Conservation (phyloP, 2,329 filamentous ascomycete genomes). For the Rhynchosporium graminicola region DNA sequence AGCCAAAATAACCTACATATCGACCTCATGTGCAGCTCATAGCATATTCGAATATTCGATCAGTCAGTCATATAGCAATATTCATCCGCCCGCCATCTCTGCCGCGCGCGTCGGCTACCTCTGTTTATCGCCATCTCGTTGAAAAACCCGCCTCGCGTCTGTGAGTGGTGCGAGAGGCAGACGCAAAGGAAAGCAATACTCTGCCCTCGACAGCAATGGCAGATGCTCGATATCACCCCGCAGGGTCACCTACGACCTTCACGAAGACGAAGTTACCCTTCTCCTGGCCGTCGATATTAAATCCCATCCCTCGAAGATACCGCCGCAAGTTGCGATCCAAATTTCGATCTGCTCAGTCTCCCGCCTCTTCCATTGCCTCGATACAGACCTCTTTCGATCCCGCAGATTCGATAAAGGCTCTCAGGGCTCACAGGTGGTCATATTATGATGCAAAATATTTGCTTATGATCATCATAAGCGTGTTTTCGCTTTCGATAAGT, state of each 20-base stretch:
- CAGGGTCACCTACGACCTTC: slow-evolving; percentile 32
- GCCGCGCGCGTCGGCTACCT: slow-evolving; percentile 20
- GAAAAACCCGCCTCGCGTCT: slow-evolving; percentile 12
- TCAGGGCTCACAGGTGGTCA: slow-evolving; percentile 79
- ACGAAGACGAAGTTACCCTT: slow-evolving; percentile 44
- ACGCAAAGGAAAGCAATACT: slow-evolving; percentile 3
- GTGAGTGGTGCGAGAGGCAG: slow-evolving; percentile 9
- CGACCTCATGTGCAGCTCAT: slow-evolving; percentile 38
- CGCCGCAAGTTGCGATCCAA: slow-evolving; percentile 69
- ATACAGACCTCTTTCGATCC: slow-evolving; percentile 83
- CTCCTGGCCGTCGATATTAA: slow-evolving; percentile 49
- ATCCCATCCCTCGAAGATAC: slow-evolving; percentile 63
- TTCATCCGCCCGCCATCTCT: slow-evolving; percentile 23
- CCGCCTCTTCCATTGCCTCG: slow-evolving; percentile 70
- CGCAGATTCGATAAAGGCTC: slow-evolving; percentile 70
- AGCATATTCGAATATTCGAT: slow-evolving; percentile 28
- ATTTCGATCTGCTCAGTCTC: slow-evolving; percentile 65
- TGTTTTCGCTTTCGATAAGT: slow-evolving; percentile 84
- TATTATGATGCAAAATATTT: slow-evolving; percentile 84
- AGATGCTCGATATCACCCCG: slow-evolving; percentile 2
- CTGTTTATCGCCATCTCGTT: slow-evolving; percentile 9
- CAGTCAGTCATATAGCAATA: slow-evolving; percentile 16
- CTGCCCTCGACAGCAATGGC: slow-evolving; percentile 10
- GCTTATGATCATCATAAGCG: slow-evolving; percentile 68
- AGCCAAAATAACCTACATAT: slow-evolving; percentile 17